Evolutionary conservation across 257 asterid species (phyloP).

Genomic region (Henckelia pumila): DNA sequence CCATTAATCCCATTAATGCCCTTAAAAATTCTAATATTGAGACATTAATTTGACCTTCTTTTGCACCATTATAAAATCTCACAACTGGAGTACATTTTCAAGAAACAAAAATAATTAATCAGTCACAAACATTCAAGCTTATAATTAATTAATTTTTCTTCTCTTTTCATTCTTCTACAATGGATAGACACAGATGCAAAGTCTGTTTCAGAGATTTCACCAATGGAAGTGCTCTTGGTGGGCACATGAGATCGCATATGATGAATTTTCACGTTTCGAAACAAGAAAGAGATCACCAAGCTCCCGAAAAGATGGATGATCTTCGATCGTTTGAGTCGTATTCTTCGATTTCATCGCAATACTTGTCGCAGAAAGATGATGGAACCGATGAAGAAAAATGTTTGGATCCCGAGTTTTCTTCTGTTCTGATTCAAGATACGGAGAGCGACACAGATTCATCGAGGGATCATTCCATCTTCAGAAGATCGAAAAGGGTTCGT

Average conservation of each 20-base stretch:
- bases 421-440: constrained; percentile 46
- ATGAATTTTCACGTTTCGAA: constrained; percentile 32
- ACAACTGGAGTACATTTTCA: constrained; percentile 14
- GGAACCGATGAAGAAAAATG: constrained; percentile 21
- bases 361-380: constrained; percentile 9
- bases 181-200: constrained; percentile 81
- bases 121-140: no score
- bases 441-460: constrained; percentile 68
- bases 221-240: constrained; percentile 88
- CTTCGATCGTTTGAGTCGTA: constrained; percentile 29
- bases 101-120: constrained; percentile 25
- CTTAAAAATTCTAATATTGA: neutral
- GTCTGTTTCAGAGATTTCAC: constrained; percentile 59
- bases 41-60: constrained; percentile 15
- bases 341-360: constrained; percentile 26
- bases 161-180: constrained; percentile 13
- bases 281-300: constrained; percentile 5
- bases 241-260: constrained; percentile 94
- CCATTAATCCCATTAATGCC: constrained; percentile 25
- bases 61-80: constrained; percentile 4
- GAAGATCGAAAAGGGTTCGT: constrained; percentile 50
- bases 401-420: constrained; percentile 32
- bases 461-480: constrained; percentile 32
- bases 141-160: no score
- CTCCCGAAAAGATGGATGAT: constrained; percentile 26